Evolutionary conservation across 2,329 filamentous ascomycete genomes (phyloP).

Genomic region (Cercospora sesami): DNA sequence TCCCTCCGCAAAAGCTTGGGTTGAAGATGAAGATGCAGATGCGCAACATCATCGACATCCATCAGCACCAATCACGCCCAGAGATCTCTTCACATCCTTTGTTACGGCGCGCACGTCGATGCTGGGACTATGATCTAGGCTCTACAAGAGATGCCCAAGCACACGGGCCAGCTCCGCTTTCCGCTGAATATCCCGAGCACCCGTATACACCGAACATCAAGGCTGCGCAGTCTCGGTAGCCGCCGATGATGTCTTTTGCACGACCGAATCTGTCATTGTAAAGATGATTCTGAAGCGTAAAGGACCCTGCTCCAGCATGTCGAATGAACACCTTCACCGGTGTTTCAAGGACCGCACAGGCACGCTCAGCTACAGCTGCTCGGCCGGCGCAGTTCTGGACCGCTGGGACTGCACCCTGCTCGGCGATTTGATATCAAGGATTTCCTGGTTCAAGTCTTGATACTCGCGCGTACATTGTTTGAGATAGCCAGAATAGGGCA

Average conservation of each 20-base stretch:
- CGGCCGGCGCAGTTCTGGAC: not conserved
- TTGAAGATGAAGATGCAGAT: no score
- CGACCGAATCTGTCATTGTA: not conserved
- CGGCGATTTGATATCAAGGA: not conserved
- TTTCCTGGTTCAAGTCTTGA: not conserved
- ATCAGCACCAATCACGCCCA: no score
- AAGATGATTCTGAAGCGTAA: no score
- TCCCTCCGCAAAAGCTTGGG: no score
- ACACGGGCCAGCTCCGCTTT: not conserved
- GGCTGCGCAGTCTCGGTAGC: not conserved
- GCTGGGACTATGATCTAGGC: not conserved
- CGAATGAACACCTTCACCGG: no score
- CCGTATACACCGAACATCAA: not conserved
- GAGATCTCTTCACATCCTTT: not conserved
- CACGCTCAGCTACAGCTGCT: not conserved
- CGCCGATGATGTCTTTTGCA: not conserved
- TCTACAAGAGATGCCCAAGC: not conserved
- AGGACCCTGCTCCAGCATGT: no score
- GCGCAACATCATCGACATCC: no score
- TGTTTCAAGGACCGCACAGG: no score
- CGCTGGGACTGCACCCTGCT: not conserved
- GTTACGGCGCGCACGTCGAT: not conserved
- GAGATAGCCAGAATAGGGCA: not conserved
- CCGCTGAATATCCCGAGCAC: not conserved
- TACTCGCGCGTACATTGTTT: not conserved